Evolutionary conservation across 345 rosid genomes (phyloP), one percentile per base, ranked within the genome.

Genomic region (Kernera saxatilis): DNA sequence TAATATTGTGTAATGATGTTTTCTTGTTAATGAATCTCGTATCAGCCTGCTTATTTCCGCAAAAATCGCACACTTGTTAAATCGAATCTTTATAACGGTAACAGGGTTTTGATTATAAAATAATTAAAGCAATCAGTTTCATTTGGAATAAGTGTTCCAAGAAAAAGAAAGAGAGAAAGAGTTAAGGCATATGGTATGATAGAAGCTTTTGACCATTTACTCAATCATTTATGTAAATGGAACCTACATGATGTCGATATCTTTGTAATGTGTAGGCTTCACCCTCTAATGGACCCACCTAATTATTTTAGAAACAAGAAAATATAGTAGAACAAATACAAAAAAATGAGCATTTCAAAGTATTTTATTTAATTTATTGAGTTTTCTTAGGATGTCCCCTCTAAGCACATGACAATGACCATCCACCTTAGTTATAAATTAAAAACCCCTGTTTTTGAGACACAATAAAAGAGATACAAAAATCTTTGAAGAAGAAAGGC

Each of bases 151-250:
- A 43, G 9, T 43, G 25, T 32, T 60, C 36, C 11, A 61, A 17
- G 15, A 33, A 61, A 45, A 69, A 51, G 5, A 60, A 67, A 43
- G 26, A 22, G 57, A 44, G 33, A 60, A 45, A 68, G 58, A 65
- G 41, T 19, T 15, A 17, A 53, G 52, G 52, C 43, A 62, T 68
- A 54, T 53, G 79, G 52, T 45, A 62, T 75, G 79, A 75, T 75
- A 62, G 71, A 63, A 69, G 75, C 75, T 75, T 75, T 69, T 69
- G 74, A 75, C 79, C 71, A 63, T 45, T 69, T 63, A 69, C 74
- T 75, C 75, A 75, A 75, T 75, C 79, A 75, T 69, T 69, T 75
- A 69, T 63, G 75, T 69, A 69, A 55, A 75, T 75, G 79, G 79
- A 69, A 54, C 79, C 79, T 75, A 75, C 75, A 69, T 69, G 75